These are phyloP conservation scores for Tolypocladium tundrense DNA, from an alignment of 2,329 filamentous ascomycete genomes.

Conservation along the genomic window DNA sequence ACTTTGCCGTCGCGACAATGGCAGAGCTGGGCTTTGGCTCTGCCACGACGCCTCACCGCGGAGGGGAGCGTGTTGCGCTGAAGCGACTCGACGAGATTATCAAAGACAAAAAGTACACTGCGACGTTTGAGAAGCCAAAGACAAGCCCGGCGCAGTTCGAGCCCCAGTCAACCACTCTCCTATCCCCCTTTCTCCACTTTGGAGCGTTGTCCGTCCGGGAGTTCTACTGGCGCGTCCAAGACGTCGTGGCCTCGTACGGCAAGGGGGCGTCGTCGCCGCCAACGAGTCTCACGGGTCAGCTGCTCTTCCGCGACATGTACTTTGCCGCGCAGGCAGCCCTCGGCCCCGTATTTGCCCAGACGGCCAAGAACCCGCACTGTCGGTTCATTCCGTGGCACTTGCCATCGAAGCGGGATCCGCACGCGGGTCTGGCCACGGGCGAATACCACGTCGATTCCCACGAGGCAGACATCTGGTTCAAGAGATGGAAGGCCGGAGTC, in stretches of 20 bases:
- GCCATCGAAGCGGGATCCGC: constrained; percentile 43
- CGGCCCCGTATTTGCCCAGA: constrained; percentile 54
- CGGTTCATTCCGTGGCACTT: constrained; percentile 76
- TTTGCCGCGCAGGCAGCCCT: constrained; percentile 65
- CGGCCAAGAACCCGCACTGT: constrained; percentile 52
- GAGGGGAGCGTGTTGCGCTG: constrained; percentile 60
- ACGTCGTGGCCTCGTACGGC: constrained; percentile 47
- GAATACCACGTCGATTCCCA: constrained; percentile 53
- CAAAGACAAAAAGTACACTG: constrained; percentile 53
- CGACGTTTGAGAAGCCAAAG: constrained; percentile 66
- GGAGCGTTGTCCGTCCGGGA: constrained; percentile 59
- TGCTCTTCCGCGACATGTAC: constrained; percentile 77
- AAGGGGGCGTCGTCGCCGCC: constrained; percentile 51
- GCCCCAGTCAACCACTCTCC: constrained; percentile 61
- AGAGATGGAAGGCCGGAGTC: constrained; percentile 55
- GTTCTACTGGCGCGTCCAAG: constrained; percentile 63
- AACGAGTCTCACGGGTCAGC: constrained; percentile 59
- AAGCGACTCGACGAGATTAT: constrained; percentile 48
- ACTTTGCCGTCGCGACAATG: constrained; percentile 63
- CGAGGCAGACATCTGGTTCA: constrained; percentile 55
- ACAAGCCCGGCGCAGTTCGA: constrained; percentile 65
- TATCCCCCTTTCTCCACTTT: constrained; percentile 67
- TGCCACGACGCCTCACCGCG: constrained; percentile 56
- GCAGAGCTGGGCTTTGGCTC: constrained; percentile 57
- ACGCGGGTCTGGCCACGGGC: constrained; percentile 40